phyloP scores from a whole-genome alignment of 495 filamentous ascomycete genomes.

The Extremus antarcticus region DNA sequence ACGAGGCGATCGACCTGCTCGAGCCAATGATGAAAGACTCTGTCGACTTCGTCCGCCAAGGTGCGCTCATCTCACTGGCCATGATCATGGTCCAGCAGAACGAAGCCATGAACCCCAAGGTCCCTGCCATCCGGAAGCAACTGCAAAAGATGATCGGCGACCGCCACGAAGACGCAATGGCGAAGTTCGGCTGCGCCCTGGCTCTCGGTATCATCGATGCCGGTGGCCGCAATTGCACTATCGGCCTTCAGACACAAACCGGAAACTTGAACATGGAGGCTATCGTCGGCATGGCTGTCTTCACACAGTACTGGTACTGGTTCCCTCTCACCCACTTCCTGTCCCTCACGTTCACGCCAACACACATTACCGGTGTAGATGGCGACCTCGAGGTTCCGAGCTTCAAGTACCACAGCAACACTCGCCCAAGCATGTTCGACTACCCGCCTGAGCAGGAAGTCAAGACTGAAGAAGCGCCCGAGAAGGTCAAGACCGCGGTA shows the following conservation, averaged over 20 bases:
- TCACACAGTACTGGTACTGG: constrained; percentile 99
- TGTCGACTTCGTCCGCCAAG: constrained; percentile 95
- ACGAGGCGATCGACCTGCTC: constrained; percentile 91
- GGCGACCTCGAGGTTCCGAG: constrained; percentile 86
- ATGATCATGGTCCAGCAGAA: constrained; percentile 99
- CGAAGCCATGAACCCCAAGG: constrained; percentile 58
- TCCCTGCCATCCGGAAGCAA: constrained; percentile 51
- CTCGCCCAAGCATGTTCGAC: constrained; percentile 89
- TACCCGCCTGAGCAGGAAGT: constrained; percentile 94
- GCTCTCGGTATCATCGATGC: constrained; percentile 97
- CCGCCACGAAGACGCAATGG: constrained; percentile 98
- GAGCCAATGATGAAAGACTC: constrained; percentile 99
- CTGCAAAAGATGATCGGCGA: constrained; percentile 73
- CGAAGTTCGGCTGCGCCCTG: constrained; percentile 90
- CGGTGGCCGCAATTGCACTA: constrained; percentile 95
- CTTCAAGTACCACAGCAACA: constrained; percentile 93
- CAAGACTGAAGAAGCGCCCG: constrained; percentile 83
- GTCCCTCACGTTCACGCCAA: constrained; percentile 84
- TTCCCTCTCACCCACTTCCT: constrained; percentile 98
- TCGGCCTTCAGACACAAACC: constrained; percentile 92
- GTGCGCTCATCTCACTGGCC: constrained; percentile 83
- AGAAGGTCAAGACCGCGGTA: constrained; percentile 91
- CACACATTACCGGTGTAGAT: constrained; percentile 87
- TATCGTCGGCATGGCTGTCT: constrained; percentile 94
- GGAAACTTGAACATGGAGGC: constrained; percentile 96